These are phyloP conservation scores for Zygoascus biomembranicola DNA, from an alignment of 805 yeast species.

Conservation along the genomic window DNA sequence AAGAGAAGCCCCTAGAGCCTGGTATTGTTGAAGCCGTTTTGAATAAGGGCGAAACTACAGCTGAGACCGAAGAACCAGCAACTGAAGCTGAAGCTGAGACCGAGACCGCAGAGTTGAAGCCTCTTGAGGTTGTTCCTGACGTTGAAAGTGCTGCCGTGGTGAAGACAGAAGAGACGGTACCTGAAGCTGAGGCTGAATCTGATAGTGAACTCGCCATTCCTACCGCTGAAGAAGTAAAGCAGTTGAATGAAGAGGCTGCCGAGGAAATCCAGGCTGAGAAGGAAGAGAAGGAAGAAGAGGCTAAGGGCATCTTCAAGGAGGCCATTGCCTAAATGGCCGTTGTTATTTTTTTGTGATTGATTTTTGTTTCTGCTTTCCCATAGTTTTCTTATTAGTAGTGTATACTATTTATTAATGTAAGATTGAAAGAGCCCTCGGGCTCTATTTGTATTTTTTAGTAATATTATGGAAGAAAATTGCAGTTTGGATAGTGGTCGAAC, in stretches of 20 bases:
- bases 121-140: neutral
- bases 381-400: neutral
- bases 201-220: slow-evolving; percentile 4
- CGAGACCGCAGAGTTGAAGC: neutral
- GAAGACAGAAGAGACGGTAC: neutral
- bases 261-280: slow-evolving; percentile 12
- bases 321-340: neutral
- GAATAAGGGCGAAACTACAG: neutral
- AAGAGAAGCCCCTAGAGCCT: neutral
- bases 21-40: neutral
- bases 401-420: neutral
- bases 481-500: too few relatives aligned
- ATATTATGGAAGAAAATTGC: too few relatives aligned
- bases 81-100: neutral
- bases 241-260: slow-evolving; percentile 3
- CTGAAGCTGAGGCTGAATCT: neutral
- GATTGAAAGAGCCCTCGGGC: neutral
- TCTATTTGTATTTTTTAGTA: neutral
- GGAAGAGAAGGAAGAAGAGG: slow-evolving; percentile 9
- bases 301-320: slow-evolving; percentile 1
- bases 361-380: neutral
- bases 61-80: neutral
- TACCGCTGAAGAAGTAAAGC: neutral
- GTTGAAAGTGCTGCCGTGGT: neutral
- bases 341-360: neutral